These are phyloP conservation scores for Pseudogymnoascus sp. DNA, from an alignment of 2,329 filamentous ascomycete species.

Conservation along the genomic window DNA sequence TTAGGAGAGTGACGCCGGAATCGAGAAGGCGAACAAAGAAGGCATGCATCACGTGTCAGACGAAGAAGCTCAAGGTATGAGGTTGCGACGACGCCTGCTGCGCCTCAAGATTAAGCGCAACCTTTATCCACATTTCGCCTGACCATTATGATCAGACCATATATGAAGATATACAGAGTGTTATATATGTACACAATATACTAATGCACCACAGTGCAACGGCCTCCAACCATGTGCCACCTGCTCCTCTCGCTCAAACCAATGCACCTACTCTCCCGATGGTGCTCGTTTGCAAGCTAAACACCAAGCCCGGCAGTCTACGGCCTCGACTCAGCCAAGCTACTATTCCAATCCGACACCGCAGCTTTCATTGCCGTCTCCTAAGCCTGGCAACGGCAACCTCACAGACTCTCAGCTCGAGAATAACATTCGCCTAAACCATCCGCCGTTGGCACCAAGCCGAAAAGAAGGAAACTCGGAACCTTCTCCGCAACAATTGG, in stretches of 20 bases:
- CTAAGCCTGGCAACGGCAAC: slow-evolving; percentile 12
- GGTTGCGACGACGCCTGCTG: not conserved
- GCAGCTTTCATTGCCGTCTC: not conserved
- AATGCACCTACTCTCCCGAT: slow-evolving; percentile 9
- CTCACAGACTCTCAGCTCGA: slow-evolving; percentile 15
- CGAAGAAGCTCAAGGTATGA: not conserved
- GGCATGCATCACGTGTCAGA: not conserved
- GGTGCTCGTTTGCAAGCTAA: not conserved
- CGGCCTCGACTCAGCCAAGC: not conserved
- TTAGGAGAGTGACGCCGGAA: too few species aligned
- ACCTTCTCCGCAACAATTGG: not conserved
- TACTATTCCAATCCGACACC: not conserved
- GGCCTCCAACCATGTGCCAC: slow-evolving; percentile 11
- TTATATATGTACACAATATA: not conserved
- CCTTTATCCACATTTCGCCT: not conserved
- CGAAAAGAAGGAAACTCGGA: not conserved
- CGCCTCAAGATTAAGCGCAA: not conserved
- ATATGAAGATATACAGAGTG: not conserved
- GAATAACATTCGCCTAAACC: not conserved
- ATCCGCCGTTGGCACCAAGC: not conserved
- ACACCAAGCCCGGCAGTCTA: not conserved
- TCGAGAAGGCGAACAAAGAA: not conserved
- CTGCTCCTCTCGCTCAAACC: slow-evolving; percentile 9
- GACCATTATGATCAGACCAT: not conserved
- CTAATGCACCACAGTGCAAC: slow-evolving; percentile 10